Percentiles rank a stretch among this genome's conserved stretches.
Conservation (phyloP, 2,329 filamentous ascomycete species). For the Trichoderma lentiforme region DNA sequence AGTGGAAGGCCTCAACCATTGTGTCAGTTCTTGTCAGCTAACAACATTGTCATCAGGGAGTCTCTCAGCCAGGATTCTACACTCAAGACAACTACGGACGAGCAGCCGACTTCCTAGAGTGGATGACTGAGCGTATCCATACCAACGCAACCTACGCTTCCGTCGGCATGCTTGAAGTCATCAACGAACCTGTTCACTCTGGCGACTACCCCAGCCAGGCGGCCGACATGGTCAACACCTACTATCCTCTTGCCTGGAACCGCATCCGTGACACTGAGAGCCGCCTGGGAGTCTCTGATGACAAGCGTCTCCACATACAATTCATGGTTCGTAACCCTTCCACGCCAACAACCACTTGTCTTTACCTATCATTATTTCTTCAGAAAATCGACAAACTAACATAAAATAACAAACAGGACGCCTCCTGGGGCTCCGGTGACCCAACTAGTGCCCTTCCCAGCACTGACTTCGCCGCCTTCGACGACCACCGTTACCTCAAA, state of each 20-base stretch:
- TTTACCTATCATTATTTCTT: no score
- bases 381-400: background rate
- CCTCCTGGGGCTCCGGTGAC: conserved; percentile 54
- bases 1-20: background rate
- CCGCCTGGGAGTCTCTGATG: conserved; percentile 38
- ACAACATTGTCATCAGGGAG: background rate
- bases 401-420: conserved; percentile 26
- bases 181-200: conserved; percentile 42
- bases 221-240: conserved; percentile 27
- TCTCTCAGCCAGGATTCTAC: background rate
- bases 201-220: conserved; percentile 27
- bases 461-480: conserved; percentile 47
- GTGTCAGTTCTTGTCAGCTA: background rate
- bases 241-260: conserved; percentile 26
- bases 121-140: background rate
- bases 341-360: background rate
- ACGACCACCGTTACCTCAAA: conserved; percentile 59
- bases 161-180: background rate
- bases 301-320: conserved; percentile 49
- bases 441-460: conserved; percentile 42
- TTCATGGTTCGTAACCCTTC: conserved; percentile 23
- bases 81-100: background rate
- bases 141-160: background rate
- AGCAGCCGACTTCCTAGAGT: background rate
- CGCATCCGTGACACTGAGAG: conserved; percentile 48